Evolutionary conservation across 2,329 filamentous ascomycete genomes (phyloP), one percentile per base, ranked within the genome.

Genomic region (Mariannaea elegans): DNA sequence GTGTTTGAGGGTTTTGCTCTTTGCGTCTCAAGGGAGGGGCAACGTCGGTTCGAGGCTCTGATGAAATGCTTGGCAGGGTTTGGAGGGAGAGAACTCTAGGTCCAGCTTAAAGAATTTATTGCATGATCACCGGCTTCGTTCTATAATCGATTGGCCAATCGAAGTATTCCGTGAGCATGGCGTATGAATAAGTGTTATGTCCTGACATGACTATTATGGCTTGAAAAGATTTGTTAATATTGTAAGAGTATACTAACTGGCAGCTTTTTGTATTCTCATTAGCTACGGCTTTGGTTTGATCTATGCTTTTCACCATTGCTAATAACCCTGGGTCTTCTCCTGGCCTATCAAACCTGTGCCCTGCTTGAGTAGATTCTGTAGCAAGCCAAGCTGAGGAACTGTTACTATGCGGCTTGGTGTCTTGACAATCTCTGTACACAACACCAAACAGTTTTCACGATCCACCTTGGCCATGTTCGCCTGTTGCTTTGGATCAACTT

Each of bases 371-470:
- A 87, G 70, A 49, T 78, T 76, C 56, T 81, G 78, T 58, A 88
- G 78, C n/a, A 78, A 69, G 13, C 65, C 71, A 44, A 72, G 72
- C 24, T 77, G 76, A 59, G 75, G 70, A 2, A 77, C 64, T 1
- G 80, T 72, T 64, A 87, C 67, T 7, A 77, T 75, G 1, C 74
- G 71, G 0, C 77, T 75, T 16, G 77, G 76, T 42, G 77, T 78
- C 66, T 79, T 80, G 38, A 87, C 66, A 52, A 90, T 66, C 71
- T 88, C 83, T 2, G 81, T 81, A 3, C 87, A 79, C 56, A 90
- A 71, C 1, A 89, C 84, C 19, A 90, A 73, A 0, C 81, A 85
- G 61, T 90, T 90, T 71, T 89, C 86, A 8, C 85, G 79, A 65
- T 89, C 86, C 6, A 85, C 77, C 59, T 78, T 79, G 1, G 76